Percentiles rank a stretch among this genome's conserved stretches.
Evolutionary conservation across 768 basidiomycete species (phyloP).

Genomic region (Filobasidium wieringae): DNA sequence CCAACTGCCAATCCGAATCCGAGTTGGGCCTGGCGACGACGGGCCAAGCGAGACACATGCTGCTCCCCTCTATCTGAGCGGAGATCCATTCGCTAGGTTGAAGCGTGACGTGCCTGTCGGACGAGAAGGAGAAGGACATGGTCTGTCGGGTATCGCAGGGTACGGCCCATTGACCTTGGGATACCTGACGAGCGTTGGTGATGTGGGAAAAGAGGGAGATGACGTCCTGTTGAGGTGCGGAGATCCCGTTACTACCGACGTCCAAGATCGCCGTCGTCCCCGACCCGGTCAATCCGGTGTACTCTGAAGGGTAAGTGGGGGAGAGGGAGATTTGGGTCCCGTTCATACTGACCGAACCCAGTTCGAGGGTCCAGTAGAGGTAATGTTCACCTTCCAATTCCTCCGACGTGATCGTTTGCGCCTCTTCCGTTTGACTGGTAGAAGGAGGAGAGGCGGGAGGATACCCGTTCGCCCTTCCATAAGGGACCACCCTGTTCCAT

Average conservation of each 20-base stretch:
- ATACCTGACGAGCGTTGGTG: slow-evolving; percentile 27
- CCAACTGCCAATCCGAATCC: slow-evolving; percentile 36
- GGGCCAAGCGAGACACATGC: slow-evolving; percentile 35
- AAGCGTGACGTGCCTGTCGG: slow-evolving; percentile 19
- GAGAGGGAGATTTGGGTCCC: slow-evolving; percentile 22
- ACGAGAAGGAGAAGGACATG: slow-evolving; percentile 32
- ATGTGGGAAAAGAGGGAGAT: slow-evolving; percentile 24
- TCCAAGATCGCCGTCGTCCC: slow-evolving; percentile 28
- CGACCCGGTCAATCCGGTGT: slow-evolving; percentile 14
- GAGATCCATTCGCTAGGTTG: slow-evolving; percentile 36
- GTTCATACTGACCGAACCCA: slow-evolving; percentile 28
- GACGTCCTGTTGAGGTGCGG: slow-evolving; percentile 32
- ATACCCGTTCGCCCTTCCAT: slow-evolving; percentile 14
- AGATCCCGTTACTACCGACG: slow-evolving; percentile 32
- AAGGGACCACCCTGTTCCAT: slow-evolving; percentile 30
- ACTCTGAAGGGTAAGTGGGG: slow-evolving; percentile 22
- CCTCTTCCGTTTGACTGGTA: background rate
- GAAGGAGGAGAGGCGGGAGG: no score
- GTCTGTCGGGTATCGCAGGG: slow-evolving; percentile 32
- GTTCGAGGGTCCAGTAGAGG: slow-evolving; percentile 27
- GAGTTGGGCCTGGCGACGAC: slow-evolving; percentile 22
- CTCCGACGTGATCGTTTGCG: background rate
- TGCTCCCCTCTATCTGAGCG: slow-evolving; percentile 20
- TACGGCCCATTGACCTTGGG: slow-evolving; percentile 28
- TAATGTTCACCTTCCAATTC: slow-evolving; percentile 14